Base-by-base conservation (phyloP, 805 yeast species). In the Candida succiphila region DNA sequence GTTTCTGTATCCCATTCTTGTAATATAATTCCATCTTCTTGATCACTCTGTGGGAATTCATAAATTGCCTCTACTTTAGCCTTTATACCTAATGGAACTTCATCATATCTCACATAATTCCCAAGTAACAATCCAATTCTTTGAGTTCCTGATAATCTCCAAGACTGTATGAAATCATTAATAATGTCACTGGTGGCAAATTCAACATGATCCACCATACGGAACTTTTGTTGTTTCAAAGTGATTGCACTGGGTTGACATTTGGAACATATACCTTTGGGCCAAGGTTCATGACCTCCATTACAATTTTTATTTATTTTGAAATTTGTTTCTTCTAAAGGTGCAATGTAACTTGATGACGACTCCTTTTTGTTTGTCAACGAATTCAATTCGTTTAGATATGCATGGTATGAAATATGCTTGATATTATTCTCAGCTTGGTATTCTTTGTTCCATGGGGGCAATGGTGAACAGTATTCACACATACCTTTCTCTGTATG, bases 201-300 rank as follows among this genome's bases (percentile, higher is more conserved):
- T 54, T 92, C 98, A 21, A 92, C 92, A 59, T 92, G 97, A 54
- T 92, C 99, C 20, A 94, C 96, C 95, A 92, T 85, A 46, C 99
- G 72, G 56, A 84, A 92, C 24, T 68, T 63, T 54, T 92, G 98
- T 55, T 78, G 87, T 55, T 82, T 94, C 40, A 92, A 64, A 0
- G 97, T 88, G 38, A 92, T 85, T 0, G 96, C 92, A 1, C 95
- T 78, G 1, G 98, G 97, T 56, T 89, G 97, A 58, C 98, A 89
- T 56, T 87, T 85, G 13, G 95, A 83, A 51, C 98, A 89, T 44
- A 92, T 87, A 1, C 96, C 96, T 33, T 63, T 69, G 2, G 98
- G 97, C 86, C 95, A 92, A 7, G 95, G 89, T 25, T 78, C 75
- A 55, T 89, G 98, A 1, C 95, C 95, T 27, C 74, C 67, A 0